phyloP scores from a whole-genome alignment of 2,329 filamentous ascomycete species.

The Pyricularia sp. region DNA sequence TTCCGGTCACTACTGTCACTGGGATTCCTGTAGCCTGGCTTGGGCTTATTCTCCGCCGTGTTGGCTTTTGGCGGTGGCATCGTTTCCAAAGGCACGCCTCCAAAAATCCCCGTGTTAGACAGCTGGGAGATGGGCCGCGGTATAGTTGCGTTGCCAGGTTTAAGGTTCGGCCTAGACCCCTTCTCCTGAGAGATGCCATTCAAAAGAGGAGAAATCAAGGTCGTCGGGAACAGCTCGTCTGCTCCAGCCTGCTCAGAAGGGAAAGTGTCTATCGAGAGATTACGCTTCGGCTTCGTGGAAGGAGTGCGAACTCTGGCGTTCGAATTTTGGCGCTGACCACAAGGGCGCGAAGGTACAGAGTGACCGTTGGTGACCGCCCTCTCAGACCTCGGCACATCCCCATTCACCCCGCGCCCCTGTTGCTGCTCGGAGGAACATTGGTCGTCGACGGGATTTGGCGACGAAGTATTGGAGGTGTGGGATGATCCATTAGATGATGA shows the following conservation, averaged over 20 bases:
- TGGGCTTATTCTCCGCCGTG: constrained; percentile 14
- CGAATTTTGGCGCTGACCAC: constrained; percentile 19
- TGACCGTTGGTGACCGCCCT: background rate
- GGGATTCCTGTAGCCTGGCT: constrained; percentile 11
- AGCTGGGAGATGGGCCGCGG: constrained; percentile 24
- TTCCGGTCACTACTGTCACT: constrained; percentile 12
- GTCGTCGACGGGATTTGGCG: background rate
- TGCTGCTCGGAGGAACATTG: background rate
- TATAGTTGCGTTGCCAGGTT: constrained; percentile 14
- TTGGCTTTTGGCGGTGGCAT: constrained; percentile 19
- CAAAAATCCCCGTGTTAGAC: constrained; percentile 21
- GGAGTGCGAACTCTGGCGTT: constrained; percentile 22
- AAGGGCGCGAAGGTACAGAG: background rate
- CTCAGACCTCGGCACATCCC: background rate
- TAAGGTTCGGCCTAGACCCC: constrained; percentile 13
- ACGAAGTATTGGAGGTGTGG: background rate
- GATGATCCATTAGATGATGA: background rate
- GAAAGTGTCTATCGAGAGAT: constrained; percentile 23
- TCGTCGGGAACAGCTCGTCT: constrained; percentile 20
- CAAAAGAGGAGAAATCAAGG: constrained; percentile 20
- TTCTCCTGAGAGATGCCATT: constrained; percentile 13
- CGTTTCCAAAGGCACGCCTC: constrained; percentile 21
- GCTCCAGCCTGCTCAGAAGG: constrained; percentile 13
- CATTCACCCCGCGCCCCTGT: background rate
- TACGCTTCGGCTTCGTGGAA: constrained; percentile 19